phyloP scores from a whole-genome alignment of 2,329 filamentous ascomycete species.

The Paraphoma chrysanthemicola region DNA sequence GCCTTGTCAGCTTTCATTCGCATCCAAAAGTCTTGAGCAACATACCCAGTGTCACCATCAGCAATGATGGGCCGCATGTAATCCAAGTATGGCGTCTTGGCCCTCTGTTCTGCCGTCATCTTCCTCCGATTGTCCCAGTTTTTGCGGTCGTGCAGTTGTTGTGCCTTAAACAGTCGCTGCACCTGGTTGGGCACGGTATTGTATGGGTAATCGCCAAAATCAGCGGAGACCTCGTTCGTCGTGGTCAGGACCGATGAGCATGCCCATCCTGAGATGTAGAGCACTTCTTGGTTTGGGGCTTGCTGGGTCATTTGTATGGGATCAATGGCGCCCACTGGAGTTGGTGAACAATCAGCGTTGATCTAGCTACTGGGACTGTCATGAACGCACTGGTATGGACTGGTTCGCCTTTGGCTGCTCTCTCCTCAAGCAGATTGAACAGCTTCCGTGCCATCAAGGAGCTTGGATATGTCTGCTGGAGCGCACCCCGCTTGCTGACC shows the following conservation, averaged over 20 bases:
- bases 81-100: constrained; percentile 81
- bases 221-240: constrained; percentile 96
- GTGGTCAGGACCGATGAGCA: constrained; percentile 91
- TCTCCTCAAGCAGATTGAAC: constrained; percentile 84
- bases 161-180: constrained; percentile 92
- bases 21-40: neutral
- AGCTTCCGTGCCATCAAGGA: constrained; percentile 95
- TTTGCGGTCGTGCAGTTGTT: constrained; percentile 95
- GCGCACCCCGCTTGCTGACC: constrained; percentile 87
- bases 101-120: constrained; percentile 75
- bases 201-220: constrained; percentile 98
- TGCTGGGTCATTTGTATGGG: constrained; percentile 99
- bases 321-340: constrained; percentile 90
- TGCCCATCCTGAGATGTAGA: constrained; percentile 97
- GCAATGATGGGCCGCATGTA: constrained; percentile 95
- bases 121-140: constrained; percentile 87
- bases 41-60: constrained; percentile 85
- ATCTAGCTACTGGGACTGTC: constrained; percentile 26
- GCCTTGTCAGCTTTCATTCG: constrained; percentile 18
- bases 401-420: constrained; percentile 78
- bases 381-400: constrained; percentile 82
- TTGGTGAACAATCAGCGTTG: constrained; percentile 34
- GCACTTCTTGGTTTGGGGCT: constrained; percentile 90
- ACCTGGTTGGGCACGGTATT: constrained; percentile 99
- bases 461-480: constrained; percentile 88